Evolutionary conservation across 441 rosid species (phyloP), one percentile per base, ranked within the genome.

Genomic region (Dalechampia spathulata): DNA sequence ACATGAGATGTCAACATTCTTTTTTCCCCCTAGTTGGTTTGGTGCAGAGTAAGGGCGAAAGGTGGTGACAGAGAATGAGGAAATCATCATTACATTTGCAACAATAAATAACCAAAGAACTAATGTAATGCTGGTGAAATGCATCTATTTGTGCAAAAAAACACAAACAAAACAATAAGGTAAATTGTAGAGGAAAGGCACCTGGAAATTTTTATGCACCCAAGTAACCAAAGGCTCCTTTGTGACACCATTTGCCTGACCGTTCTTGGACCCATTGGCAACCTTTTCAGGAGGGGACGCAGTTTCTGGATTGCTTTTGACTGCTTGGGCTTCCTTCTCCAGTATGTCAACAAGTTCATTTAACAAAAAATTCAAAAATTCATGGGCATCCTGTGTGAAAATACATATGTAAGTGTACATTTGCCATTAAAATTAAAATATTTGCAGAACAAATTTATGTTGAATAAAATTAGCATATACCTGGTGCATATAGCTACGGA

Each of bases 401-500:
- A 49, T 49, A 27, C 43, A 55, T 10, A 38, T 34, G 15, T 45
- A 47, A 41, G 11, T 42, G 8, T 6, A 13, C 26, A 38, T 53
- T 52, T 49, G 43, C 26, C 42, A 39, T 45, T 23, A 1, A 36
- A 17, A 20, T 12, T 16, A 7, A 47, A 46, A 39, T 26, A 13
- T 36, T 53, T 3, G 9, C 34, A 30, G 8, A 8, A 38, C 19
- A 20, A 17, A 6, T 17, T 17, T 19, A 13, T 41, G 21, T 47
- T 16, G 20, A 15, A 8, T 50, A 53, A 3, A 19, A 47, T 23
- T 57, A 58, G 57, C 20, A 51, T 36, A 42, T 58, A 90, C 99
- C 97, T 93, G 97, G 72, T 90, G 99, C 99, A 93, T 93, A 68
- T 90, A 93, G 70, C 99, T 90, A 34, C 99, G 87, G 71, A 93